Conservation (phyloP, 192 early-diverging fungal genomes). For the Umbelopsis isabellina region DNA sequence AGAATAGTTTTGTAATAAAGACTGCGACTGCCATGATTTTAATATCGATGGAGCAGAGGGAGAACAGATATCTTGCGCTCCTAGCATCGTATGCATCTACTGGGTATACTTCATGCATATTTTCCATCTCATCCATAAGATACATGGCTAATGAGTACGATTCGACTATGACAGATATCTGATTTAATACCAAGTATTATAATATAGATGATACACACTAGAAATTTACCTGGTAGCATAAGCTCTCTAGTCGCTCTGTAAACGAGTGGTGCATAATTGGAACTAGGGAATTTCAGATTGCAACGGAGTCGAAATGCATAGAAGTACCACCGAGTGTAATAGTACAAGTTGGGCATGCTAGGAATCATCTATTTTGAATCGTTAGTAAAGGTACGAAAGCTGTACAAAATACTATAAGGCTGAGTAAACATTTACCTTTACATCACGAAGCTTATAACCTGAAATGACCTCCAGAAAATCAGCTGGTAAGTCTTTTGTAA, state of each 20-base stretch:
- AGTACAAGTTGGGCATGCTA: neutral
- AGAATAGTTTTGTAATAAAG: neutral
- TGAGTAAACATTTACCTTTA: neutral
- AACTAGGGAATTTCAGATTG: conserved; percentile 11
- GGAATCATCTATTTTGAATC: neutral
- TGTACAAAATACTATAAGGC: neutral
- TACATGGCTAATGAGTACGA: neutral
- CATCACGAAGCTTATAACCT: neutral
- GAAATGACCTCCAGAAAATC: conserved; percentile 18
- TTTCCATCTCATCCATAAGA: neutral
- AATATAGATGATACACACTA: neutral
- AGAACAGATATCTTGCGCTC: neutral
- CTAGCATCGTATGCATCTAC: neutral
- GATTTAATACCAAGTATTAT: neutral
- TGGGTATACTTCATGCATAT: neutral
- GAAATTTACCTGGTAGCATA: conserved; percentile 32
- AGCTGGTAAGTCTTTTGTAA: conserved; percentile 11
- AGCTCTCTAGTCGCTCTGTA: conserved; percentile 32
- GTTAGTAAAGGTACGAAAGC: neutral
- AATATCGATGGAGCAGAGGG: neutral
- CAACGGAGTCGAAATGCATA: neutral
- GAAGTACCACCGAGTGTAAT: neutral
- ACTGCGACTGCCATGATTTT: neutral
- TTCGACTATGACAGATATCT: neutral
- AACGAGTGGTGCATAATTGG: conserved; percentile 27